Evolutionary conservation across 2,329 filamentous ascomycete species (phyloP).

Genomic region (Escovopsis sp.): DNA sequence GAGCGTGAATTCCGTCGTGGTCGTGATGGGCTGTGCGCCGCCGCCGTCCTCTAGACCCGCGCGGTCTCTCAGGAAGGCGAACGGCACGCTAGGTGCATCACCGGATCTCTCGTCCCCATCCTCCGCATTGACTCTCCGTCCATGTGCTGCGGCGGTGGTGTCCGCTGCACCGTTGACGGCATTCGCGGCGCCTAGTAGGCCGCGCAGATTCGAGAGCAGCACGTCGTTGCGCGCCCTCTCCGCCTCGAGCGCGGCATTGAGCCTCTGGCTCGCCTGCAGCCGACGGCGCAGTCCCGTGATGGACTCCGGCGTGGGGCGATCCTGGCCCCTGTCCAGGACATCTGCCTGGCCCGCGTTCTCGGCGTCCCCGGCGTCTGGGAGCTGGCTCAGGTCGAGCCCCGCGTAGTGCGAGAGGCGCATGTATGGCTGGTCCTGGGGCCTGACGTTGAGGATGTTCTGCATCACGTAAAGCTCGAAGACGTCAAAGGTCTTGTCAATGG

Average conservation of each 20-base stretch:
- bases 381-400: constrained; percentile 34
- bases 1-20: constrained; percentile 62
- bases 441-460: constrained; percentile 64
- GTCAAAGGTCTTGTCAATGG: constrained; percentile 74
- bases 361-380: too few species aligned
- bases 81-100: constrained; percentile 14
- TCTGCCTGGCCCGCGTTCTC: too few species aligned
- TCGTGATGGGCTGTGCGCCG: constrained; percentile 42
- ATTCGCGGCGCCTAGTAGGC: constrained; percentile 16
- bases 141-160: constrained; percentile 1
- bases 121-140: neutral
- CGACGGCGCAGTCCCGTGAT: constrained; percentile 59
- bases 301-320: constrained; percentile 44
- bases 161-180: constrained; percentile 10
- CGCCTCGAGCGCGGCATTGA: constrained; percentile 53
- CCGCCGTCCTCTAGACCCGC: constrained; percentile 35
- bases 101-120: constrained; percentile 10
- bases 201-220: constrained; percentile 48
- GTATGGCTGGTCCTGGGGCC: constrained; percentile 57
- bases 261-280: constrained; percentile 61
- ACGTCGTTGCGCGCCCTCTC: constrained; percentile 60
- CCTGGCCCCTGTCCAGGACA: too few species aligned
- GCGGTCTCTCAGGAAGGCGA: constrained; percentile 43
- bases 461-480: constrained; percentile 81
- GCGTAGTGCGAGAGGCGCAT: constrained; percentile 77